Evolutionary conservation across 1,139 yeast genomes (phyloP).

Genomic region (Saccharomyces hybrid): DNA sequence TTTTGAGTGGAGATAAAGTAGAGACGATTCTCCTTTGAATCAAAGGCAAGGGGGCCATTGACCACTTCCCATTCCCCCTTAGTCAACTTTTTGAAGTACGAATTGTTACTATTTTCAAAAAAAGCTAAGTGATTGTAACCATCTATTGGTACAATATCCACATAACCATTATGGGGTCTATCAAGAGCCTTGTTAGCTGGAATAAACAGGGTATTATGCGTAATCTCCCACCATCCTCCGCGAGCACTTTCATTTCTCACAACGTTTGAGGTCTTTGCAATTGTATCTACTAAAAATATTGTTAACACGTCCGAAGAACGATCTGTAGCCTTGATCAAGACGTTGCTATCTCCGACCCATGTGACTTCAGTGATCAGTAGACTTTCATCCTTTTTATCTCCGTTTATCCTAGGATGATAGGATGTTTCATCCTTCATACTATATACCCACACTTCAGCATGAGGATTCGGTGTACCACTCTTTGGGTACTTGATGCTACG

Average conservation of each 20-base stretch:
- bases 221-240: conserved; percentile 73
- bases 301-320: conserved; percentile 61
- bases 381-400: conserved; percentile 34
- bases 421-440: conserved; percentile 29
- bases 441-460: conserved; percentile 42
- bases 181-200: conserved; percentile 47
- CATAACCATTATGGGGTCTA: conserved; percentile 50
- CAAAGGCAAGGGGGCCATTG: conserved; percentile 53
- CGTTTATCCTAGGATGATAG: conserved; percentile 45
- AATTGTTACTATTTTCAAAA: conserved; percentile 47
- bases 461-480: conserved; percentile 79
- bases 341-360: conserved; percentile 61
- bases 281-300: conserved; percentile 47
- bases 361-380: conserved; percentile 54
- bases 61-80: conserved; percentile 67
- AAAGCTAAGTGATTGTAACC: conserved; percentile 68
- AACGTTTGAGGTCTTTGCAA: conserved; percentile 28
- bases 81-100: conserved; percentile 49
- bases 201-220: conserved; percentile 60
- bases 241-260: conserved; percentile 42
- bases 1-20: conserved; percentile 62
- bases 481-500: conserved; percentile 75
- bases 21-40: conserved; percentile 45
- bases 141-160: conserved; percentile 63
- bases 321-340: conserved; percentile 63